phyloP scores from a whole-genome alignment of 352 stramenopile genomes.

The Phytophthora palmivora region DNA sequence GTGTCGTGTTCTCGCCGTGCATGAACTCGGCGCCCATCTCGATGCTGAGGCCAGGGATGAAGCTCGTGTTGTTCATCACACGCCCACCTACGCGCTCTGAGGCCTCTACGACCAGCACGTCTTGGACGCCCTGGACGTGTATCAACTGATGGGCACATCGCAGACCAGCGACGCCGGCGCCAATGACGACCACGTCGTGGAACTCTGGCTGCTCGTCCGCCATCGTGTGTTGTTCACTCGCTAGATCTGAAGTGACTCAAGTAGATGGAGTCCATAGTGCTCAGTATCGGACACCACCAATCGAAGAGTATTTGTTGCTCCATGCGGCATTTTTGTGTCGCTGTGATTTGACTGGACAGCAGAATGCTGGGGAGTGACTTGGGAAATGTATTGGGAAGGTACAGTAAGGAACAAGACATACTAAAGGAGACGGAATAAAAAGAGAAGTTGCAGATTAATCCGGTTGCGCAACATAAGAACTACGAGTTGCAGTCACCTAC shows the following conservation, averaged over 20 bases:
- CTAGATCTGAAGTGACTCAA: slow-evolving; percentile 30
- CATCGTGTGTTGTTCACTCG: slow-evolving; percentile 16
- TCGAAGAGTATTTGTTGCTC: slow-evolving; percentile 22
- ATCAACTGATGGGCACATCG: slow-evolving; percentile 71
- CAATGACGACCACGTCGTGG: slow-evolving; percentile 76
- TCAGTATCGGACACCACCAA: slow-evolving; percentile 28
- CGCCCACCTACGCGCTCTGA: slow-evolving; percentile 68
- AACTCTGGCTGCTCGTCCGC: slow-evolving; percentile 32
- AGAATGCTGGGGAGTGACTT: slow-evolving; percentile 18
- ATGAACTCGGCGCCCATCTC: slow-evolving; percentile 82
- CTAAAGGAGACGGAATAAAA: slow-evolving; percentile 28
- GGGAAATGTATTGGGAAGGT: slow-evolving; percentile 15
- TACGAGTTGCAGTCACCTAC: too few relatives aligned
- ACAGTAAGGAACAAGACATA: slow-evolving; percentile 13
- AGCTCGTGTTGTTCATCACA: slow-evolving; percentile 65
- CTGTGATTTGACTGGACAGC: slow-evolving; percentile 39
- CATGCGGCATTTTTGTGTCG: slow-evolving; percentile 31
- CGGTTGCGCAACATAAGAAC: too few relatives aligned
- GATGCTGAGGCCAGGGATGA: slow-evolving; percentile 76
- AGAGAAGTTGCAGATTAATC: not conserved
- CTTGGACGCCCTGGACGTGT: slow-evolving; percentile 54
- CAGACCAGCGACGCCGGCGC: slow-evolving; percentile 69
- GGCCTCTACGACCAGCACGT: slow-evolving; percentile 83
- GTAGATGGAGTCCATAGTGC: not conserved
- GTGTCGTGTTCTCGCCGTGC: slow-evolving; percentile 79